These are phyloP conservation scores for Pichia gijzeniarum DNA, from an alignment of 805 yeast species.

Conservation along the genomic window DNA sequence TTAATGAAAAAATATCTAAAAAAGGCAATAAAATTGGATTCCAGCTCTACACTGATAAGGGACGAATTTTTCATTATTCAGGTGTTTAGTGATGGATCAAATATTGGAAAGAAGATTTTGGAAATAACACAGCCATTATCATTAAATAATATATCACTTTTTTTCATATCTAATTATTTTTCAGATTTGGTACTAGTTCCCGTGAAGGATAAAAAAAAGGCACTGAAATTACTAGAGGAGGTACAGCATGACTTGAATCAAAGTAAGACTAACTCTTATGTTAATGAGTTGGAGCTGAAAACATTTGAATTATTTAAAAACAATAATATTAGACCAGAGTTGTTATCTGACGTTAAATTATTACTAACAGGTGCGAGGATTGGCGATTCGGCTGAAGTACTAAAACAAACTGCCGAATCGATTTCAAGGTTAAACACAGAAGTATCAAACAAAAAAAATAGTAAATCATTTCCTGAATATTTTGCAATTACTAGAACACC, in stretches of 20 bases:
- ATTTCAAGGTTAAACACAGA: conserved; percentile 22
- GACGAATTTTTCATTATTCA: conserved; percentile 48
- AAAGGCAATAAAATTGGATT: conserved; percentile 34
- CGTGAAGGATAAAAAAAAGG: conserved; percentile 35
- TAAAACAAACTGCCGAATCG: conserved; percentile 37
- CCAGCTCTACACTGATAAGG: conserved; percentile 35
- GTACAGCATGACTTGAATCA: background rate
- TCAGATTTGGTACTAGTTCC: conserved; percentile 62
- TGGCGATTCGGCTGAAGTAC: conserved; percentile 37
- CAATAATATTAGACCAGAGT: conserved; percentile 37
- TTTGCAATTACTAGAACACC: conserved; percentile 51
- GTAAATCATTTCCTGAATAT: conserved; percentile 30
- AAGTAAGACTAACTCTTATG: background rate
- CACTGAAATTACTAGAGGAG: conserved; percentile 37
- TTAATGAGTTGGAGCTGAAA: conserved; percentile 24
- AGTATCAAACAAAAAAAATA: background rate
- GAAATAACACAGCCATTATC: conserved; percentile 56
- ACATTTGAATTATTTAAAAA: conserved; percentile 34
- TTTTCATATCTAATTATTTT: conserved; percentile 57
- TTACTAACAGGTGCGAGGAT: conserved; percentile 56
- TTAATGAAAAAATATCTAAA: conserved; percentile 35
- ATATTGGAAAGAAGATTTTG: conserved; percentile 47
- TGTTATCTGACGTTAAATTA: conserved; percentile 35
- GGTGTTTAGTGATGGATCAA: conserved; percentile 53
- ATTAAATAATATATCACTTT: conserved; percentile 48